These are phyloP conservation scores for Scheffersomyces illinoinensis DNA, from an alignment of 1,139 yeast species.

Conservation along the genomic window DNA sequence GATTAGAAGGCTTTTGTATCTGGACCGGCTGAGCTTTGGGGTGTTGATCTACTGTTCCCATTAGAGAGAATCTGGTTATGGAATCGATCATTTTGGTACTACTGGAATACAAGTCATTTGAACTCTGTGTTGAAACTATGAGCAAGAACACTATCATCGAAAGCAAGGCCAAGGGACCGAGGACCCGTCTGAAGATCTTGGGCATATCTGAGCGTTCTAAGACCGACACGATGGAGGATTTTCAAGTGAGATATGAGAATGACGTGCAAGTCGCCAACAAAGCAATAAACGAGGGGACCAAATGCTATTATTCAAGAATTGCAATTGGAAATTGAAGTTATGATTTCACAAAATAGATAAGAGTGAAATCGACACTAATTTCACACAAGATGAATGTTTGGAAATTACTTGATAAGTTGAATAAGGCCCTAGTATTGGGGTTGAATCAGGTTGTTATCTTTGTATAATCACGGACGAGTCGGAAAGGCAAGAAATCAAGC, in stretches of 20 bases:
- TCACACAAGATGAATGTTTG: not conserved
- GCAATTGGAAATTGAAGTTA: not conserved
- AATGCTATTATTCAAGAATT: too few relatives aligned
- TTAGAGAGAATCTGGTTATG: conserved; percentile 15
- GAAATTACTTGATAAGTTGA: not conserved
- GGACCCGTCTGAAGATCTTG: conserved; percentile 12
- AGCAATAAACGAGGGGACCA: not conserved
- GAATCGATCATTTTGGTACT: conserved; percentile 20
- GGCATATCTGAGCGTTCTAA: not conserved
- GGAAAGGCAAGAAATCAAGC: not conserved
- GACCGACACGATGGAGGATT: not conserved
- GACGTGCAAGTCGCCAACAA: not conserved
- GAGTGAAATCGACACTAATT: not conserved
- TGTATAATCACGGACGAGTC: not conserved
- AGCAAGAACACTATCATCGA: conserved; percentile 13
- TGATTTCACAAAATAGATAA: not conserved
- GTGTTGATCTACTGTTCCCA: not conserved
- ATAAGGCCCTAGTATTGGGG: not conserved
- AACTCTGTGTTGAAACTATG: conserved; percentile 13
- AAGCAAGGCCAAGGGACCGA: conserved; percentile 13
- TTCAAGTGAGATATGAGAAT: not conserved
- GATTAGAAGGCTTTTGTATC: not conserved
- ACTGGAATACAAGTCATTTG: conserved; percentile 2
- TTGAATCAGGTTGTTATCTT: not conserved
- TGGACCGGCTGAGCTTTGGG: not conserved